These are phyloP conservation scores for Candida chilensis DNA, from an alignment of 805 yeast species.

Conservation along the genomic window DNA sequence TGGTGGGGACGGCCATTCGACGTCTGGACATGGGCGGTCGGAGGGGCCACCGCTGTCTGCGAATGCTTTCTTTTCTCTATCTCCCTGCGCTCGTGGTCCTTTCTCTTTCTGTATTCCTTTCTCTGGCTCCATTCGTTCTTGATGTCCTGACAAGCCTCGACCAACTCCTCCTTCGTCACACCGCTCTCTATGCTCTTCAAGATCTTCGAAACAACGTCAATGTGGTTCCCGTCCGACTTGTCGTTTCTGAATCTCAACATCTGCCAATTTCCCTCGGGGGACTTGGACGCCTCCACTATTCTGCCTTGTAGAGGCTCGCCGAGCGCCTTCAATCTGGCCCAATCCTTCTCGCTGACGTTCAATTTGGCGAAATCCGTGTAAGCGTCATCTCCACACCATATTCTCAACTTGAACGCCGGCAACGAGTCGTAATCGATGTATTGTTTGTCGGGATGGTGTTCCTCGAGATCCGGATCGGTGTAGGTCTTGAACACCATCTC, in stretches of 20 bases:
- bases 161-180: slow-evolving; percentile 70
- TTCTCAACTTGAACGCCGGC: slow-evolving; percentile 59
- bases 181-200: slow-evolving; percentile 80
- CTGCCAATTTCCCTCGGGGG: slow-evolving; percentile 65
- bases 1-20: slow-evolving; percentile 1
- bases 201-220: slow-evolving; percentile 73
- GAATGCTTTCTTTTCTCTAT: not conserved
- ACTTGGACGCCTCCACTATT: slow-evolving; percentile 76
- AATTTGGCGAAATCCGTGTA: slow-evolving; percentile 65
- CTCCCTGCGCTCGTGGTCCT: slow-evolving; percentile 6
- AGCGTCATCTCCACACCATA: slow-evolving; percentile 66
- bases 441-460: slow-evolving; percentile 59
- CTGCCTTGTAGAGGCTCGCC: slow-evolving; percentile 84
- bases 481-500: slow-evolving; percentile 48
- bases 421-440: slow-evolving; percentile 76
- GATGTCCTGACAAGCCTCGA: slow-evolving; percentile 46
- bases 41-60: slow-evolving; percentile 1
- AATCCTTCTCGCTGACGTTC: slow-evolving; percentile 57
- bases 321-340: slow-evolving; percentile 64
- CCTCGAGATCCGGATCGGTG: slow-evolving; percentile 56
- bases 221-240: slow-evolving; percentile 80
- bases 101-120: slow-evolving; percentile 23
- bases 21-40: slow-evolving; percentile 3
- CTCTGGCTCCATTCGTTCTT: slow-evolving; percentile 56
- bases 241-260: slow-evolving; percentile 89